Percentiles rank a stretch among this genome's conserved stretches.
These are phyloP conservation scores for Amylostereum areolatum DNA, from an alignment of 1,284 basidiomycete genomes.

Conservation along the genomic window DNA sequence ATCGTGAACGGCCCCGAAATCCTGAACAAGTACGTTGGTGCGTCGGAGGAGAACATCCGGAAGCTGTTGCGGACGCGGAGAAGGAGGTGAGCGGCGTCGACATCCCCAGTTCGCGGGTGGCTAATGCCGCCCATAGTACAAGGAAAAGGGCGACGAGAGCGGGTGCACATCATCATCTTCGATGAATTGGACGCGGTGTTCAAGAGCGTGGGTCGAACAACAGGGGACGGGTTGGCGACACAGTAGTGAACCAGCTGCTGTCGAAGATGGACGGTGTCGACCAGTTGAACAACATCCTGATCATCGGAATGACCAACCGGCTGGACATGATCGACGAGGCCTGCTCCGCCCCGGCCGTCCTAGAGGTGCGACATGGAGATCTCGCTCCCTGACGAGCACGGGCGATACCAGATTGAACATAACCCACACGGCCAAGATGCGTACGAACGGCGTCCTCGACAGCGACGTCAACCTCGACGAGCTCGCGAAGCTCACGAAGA, in stretches of 20 bases:
- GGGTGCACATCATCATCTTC: conserved; percentile 99
- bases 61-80: conserved; percentile 98
- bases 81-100: conserved; percentile 69
- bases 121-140: conserved; percentile 67
- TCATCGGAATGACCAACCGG: conserved; percentile 99
- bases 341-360: conserved; percentile 92
- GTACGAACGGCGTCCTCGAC: conserved; percentile 88
- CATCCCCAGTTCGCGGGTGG: conserved; percentile 77
- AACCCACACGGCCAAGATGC: conserved; percentile 93
- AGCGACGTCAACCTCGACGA: conserved; percentile 81
- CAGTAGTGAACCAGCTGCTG: conserved; percentile 96
- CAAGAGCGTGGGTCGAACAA: conserved; percentile 91
- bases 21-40: conserved; percentile 96
- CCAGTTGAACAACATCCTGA: conserved; percentile 97
- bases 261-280: conserved; percentile 99
- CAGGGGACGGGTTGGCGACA: conserved; percentile 98
- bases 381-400: conserved; percentile 91
- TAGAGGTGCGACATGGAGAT: conserved; percentile 99
- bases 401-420: conserved; percentile 96
- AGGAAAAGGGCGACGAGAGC: conserved; percentile 97
- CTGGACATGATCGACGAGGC: conserved; percentile 99
- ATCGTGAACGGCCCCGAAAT: conserved; percentile 99
- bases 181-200: conserved; percentile 99
- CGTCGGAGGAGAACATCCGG: conserved; percentile 97
- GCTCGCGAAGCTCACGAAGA: conserved; percentile 86